Percentiles rank a stretch among this genome's conserved stretches.
phyloP scores from a whole-genome alignment of 208 protist genomes.

The Trypanosoma scelopori region DNA sequence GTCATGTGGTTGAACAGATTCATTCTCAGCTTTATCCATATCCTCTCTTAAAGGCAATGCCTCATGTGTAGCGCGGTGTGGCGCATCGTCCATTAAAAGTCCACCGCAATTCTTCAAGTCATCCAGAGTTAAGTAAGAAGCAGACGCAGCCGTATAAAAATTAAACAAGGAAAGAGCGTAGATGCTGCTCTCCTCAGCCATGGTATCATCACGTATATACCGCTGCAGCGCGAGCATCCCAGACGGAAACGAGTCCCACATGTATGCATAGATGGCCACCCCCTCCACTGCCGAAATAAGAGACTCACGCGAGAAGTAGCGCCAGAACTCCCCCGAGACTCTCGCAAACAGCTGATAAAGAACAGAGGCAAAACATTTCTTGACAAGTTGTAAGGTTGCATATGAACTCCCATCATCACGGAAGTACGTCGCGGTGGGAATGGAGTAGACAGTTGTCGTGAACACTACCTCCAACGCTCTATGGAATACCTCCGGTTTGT shows the following conservation, averaged over 20 bases:
- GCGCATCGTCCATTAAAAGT: not conserved
- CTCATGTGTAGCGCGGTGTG: not conserved
- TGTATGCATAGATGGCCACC: slow-evolving; percentile 27
- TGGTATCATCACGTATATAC: not conserved
- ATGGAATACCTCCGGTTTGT: slow-evolving; percentile 14
- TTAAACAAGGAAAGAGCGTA: slow-evolving; percentile 25
- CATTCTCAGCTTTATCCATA: not conserved
- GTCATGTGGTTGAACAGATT: not conserved
- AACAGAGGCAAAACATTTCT: slow-evolving; percentile 18
- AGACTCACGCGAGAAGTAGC: slow-evolving; percentile 29
- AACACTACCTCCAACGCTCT: slow-evolving; percentile 21
- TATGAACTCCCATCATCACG: slow-evolving; percentile 27
- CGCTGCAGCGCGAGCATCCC: slow-evolving; percentile 4
- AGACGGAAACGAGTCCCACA: slow-evolving; percentile 28
- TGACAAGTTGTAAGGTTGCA: slow-evolving; percentile 14
- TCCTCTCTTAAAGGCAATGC: not conserved
- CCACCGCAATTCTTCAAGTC: not conserved
- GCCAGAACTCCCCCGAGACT: slow-evolving; percentile 35
- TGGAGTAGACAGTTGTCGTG: slow-evolving; percentile 28
- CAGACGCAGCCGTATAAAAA: slow-evolving; percentile 20
- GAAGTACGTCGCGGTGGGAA: slow-evolving; percentile 26
- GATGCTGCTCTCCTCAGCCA: not conserved
- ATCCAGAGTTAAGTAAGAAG: slow-evolving; percentile 13
- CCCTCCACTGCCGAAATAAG: slow-evolving; percentile 33
- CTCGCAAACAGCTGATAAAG: slow-evolving; percentile 21